These are phyloP conservation scores for Pseudocercospora fijiensis DNA, from an alignment of 2,329 filamentous ascomycete species.

Conservation along the genomic window DNA sequence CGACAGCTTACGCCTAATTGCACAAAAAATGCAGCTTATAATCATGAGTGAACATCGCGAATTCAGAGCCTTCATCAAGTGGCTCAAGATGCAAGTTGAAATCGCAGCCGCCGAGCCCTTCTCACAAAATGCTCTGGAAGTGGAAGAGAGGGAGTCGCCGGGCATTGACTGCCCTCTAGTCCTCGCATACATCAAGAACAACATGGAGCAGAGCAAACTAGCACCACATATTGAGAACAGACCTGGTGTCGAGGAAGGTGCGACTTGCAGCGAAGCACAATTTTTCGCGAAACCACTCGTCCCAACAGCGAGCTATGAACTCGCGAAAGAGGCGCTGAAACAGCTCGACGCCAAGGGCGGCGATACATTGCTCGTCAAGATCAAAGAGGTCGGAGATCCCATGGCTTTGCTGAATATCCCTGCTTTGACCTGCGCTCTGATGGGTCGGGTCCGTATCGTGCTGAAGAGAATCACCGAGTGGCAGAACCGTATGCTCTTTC, in stretches of 20 bases:
- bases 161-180: slow-evolving; percentile 70
- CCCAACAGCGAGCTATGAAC: slow-evolving; percentile 26
- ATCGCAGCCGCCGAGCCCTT: slow-evolving; percentile 65
- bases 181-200: slow-evolving; percentile 74
- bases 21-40: slow-evolving; percentile 69
- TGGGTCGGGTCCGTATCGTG: slow-evolving; percentile 24
- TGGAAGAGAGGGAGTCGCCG: slow-evolving; percentile 72
- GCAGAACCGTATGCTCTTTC: slow-evolving; percentile 40
- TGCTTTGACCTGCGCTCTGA: slow-evolving; percentile 28
- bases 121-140: slow-evolving; percentile 63
- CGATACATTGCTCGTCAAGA: slow-evolving; percentile 5
- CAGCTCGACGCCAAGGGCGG: slow-evolving; percentile 17
- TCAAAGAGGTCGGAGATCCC: slow-evolving; percentile 24
- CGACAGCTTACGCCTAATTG: slow-evolving; percentile 71
- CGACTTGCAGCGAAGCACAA: slow-evolving; percentile 17
- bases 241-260: slow-evolving; percentile 45
- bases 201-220: slow-evolving; percentile 36
- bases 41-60: slow-evolving; percentile 74
- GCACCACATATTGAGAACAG: slow-evolving; percentile 29
- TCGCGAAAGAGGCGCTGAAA: slow-evolving; percentile 22
- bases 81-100: slow-evolving; percentile 82
- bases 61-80: slow-evolving; percentile 75
- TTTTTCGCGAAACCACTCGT: slow-evolving; percentile 26
- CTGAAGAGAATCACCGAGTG: slow-evolving; percentile 45
- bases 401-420: slow-evolving; percentile 31